Base-by-base conservation (phyloP, 2,329 filamentous ascomycete genomes). In the Venturia effusa region DNA sequence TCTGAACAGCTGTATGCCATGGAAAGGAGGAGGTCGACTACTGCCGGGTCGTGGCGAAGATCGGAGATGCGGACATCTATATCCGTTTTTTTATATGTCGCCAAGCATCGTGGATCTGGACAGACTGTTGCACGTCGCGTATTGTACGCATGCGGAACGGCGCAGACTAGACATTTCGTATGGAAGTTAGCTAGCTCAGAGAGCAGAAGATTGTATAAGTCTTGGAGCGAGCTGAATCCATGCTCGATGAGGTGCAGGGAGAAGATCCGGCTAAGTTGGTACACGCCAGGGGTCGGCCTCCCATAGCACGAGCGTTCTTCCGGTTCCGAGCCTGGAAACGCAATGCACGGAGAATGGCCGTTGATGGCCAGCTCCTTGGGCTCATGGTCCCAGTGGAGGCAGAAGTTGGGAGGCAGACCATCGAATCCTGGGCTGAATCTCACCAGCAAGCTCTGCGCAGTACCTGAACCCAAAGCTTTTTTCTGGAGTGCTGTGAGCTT, bases 31-130 rank as follows among this genome's bases (percentile, higher is more conserved):
- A 72, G 61, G 55, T 74, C 72, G n/a, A 73, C 69, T 11, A 68
- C 68, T 30, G 71, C 70, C 10, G 66, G 68, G 62, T 74, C 72
- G 13, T 66, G 67, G 22, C 68, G 68, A 2, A 74, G 66, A 65
- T 74, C 72, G 8, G 72, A 70, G 4, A 74, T 67, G 17, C 69
- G 70, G 4, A 73, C 63, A 10, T 74, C 68, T 4, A 74, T 57
- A 70, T 59, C 15, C 61, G 54, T n/a, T 4, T 30, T 30, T 27
- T 71, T 69, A 69, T 69, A 74, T 24, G 71, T 67, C 27, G 54
- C 62, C 22, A 64, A 64, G 59, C 72, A 74, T 15, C 66, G 43
- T 3, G 61, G 19, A 15, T 66, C 57, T 27, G 34, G 57, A 62
- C 72, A 74, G 10, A 69, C 68, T 17, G 64, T 68, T 8, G 71